Conservation (phyloP, 202 grass and related monocot genomes). For the Musa balbisiana region DNA sequence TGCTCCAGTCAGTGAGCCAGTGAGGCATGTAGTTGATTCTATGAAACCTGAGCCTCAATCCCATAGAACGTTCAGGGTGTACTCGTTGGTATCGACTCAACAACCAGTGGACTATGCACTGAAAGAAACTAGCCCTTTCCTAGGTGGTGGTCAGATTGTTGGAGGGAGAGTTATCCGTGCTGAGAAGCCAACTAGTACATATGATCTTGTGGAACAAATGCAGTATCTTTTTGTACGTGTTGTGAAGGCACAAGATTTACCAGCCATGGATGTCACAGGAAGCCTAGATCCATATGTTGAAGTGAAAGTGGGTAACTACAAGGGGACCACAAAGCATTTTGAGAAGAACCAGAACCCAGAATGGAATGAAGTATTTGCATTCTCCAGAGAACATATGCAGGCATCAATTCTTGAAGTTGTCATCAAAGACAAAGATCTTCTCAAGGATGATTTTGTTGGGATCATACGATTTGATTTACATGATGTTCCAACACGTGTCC, state of each 20-base stretch:
- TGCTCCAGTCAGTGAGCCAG: conserved; percentile 4
- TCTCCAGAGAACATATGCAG: conserved; percentile 18
- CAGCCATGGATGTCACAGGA: conserved; percentile 20
- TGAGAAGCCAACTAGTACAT: conserved; percentile 10
- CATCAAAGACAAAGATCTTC: conserved; percentile 14
- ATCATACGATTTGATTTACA: conserved; percentile 14
- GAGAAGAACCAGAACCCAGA: conserved; percentile 27
- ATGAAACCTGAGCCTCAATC: conserved; percentile 30
- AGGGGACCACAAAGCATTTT: conserved; percentile 16
- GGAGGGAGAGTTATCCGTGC: conserved; percentile 5
- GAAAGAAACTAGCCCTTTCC: conserved; percentile 24
- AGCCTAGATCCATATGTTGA: conserved; percentile 20
- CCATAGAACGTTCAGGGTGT: conserved; percentile 67
- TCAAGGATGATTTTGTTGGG: conserved; percentile 24
- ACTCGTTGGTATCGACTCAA: conserved; percentile 39
- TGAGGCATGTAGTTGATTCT: not conserved
- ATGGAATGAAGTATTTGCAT: conserved; percentile 28
- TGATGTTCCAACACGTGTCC: conserved; percentile 21
- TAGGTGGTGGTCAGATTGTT: conserved; percentile 20
- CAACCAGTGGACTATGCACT: conserved; percentile 13
- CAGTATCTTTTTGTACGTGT: conserved; percentile 24
- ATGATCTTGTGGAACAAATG: conserved; percentile 29
- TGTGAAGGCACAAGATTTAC: conserved; percentile 25
- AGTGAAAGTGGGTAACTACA: conserved; percentile 22
- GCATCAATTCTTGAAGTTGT: conserved; percentile 18